Conservation (phyloP, 164 flowering plant genomes). For the Hamamelis virginiana region DNA sequence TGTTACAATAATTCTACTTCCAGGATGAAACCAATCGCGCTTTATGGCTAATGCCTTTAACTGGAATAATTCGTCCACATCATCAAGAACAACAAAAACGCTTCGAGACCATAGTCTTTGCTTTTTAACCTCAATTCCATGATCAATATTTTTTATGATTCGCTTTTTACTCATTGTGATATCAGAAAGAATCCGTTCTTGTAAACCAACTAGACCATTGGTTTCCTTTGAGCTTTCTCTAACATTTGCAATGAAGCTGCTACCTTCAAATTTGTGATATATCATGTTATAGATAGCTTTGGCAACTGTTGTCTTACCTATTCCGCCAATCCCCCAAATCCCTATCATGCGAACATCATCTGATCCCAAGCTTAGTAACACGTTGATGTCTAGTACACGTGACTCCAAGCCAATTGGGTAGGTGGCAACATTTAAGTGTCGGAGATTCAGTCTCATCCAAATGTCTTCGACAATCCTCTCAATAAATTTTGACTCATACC, state of each 20-base stretch:
- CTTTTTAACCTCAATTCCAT: neutral
- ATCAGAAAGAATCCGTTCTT: neutral
- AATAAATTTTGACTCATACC: slow-evolving; percentile 7
- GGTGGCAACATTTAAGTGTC: too few species aligned
- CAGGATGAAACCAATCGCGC: slow-evolving; percentile 3
- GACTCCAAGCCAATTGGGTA: too few species aligned
- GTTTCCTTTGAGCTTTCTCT: neutral
- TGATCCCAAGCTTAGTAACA: too few species aligned
- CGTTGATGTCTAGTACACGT: too few species aligned
- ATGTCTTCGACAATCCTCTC: neutral
- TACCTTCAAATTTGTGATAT: slow-evolving; percentile 6
- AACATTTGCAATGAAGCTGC: slow-evolving; percentile 11
- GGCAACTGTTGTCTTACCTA: slow-evolving; percentile 25
- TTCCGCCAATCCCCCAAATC: slow-evolving; percentile 23
- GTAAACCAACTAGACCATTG: neutral
- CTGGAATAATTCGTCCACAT: neutral
- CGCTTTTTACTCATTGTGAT: neutral
- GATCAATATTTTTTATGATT: neutral
- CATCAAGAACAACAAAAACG: neutral
- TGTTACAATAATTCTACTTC: slow-evolving; percentile 12
- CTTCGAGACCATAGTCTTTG: neutral
- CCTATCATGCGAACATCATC: slow-evolving; percentile 5
- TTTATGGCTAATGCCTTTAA: neutral
- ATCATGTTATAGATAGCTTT: neutral
- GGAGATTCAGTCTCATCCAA: neutral